These are phyloP conservation scores for Vigna reflexopilosa DNA, from an alignment of 306 rosid species.

Conservation along the genomic window DNA sequence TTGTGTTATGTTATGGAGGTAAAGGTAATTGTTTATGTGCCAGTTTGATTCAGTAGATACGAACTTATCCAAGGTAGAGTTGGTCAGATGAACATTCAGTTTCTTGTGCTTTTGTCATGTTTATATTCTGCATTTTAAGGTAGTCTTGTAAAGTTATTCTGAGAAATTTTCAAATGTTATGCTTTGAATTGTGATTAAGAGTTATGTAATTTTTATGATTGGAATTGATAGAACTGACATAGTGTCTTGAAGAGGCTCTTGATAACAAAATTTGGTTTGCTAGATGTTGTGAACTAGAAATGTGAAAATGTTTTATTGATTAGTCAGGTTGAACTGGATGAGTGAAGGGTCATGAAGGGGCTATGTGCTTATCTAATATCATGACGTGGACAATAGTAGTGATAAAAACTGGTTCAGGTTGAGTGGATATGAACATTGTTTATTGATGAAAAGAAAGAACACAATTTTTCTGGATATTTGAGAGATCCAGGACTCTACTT, in stretches of 20 bases:
- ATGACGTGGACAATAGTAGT: neutral
- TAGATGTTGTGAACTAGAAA: neutral
- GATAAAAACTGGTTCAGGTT: too few species aligned
- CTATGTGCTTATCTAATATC: neutral
- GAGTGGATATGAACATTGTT: too few species aligned
- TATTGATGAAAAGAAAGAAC: too few species aligned
- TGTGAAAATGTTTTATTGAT: conserved; percentile 6
- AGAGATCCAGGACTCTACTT: too few species aligned
- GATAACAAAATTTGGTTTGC: conserved; percentile 10
- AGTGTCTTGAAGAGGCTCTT: neutral
- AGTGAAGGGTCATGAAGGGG: neutral
- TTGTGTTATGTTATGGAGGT: conserved; percentile 9
- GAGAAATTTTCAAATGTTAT: neutral
- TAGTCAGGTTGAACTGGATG: neutral
- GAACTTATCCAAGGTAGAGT: neutral
- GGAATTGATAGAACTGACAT: neutral
- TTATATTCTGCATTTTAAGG: neutral
- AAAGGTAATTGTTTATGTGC: conserved; percentile 4
- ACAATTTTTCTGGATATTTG: too few species aligned
- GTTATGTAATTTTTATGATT: neutral
- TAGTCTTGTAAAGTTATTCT: neutral
- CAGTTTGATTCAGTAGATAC: neutral
- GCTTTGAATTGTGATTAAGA: conserved; percentile 16
- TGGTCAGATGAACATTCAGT: conserved; percentile 2
- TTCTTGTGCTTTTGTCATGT: conserved; percentile 1